Evolutionary conservation across 2,329 filamentous ascomycete genomes (phyloP).

Genomic region (Neopestalotiopsis sp.): DNA sequence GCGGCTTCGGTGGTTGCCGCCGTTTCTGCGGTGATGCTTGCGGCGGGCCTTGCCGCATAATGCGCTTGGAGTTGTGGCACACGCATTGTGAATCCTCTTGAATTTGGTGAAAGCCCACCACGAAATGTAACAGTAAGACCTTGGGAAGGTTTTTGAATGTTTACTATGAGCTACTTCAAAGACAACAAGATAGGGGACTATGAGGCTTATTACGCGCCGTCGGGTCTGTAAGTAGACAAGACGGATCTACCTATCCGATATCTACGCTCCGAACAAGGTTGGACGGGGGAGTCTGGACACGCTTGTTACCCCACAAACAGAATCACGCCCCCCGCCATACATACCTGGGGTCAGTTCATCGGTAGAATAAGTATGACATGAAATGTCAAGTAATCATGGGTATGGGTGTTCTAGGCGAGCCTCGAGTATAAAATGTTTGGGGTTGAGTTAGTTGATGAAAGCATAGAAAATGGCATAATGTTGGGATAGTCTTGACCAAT

Average conservation of each 20-base stretch:
- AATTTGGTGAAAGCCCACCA: background rate
- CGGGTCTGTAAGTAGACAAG: background rate
- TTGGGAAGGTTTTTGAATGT: background rate
- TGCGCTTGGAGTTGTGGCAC: background rate
- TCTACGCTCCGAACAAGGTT: background rate
- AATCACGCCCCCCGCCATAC: too few species aligned
- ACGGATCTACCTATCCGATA: background rate
- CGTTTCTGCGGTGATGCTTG: background rate
- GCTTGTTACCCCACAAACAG: background rate
- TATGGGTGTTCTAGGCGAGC: too few species aligned
- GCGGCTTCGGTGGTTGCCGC: background rate
- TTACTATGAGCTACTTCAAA: background rate
- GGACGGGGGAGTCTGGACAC: background rate
- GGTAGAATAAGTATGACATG: too few species aligned
- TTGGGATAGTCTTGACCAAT: background rate
- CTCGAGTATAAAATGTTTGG: too few species aligned
- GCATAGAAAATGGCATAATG: too few species aligned
- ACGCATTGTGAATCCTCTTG: conserved; percentile 2
- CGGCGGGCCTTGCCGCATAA: background rate
- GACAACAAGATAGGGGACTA: background rate
- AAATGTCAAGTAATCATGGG: too few species aligned
- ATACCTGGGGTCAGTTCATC: too few species aligned
- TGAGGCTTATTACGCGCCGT: background rate
- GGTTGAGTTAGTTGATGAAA: too few species aligned
- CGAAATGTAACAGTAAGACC: background rate